These are phyloP conservation scores for Hibiscus syriacus DNA, from an alignment of 345 rosid species.

Conservation along the genomic window DNA sequence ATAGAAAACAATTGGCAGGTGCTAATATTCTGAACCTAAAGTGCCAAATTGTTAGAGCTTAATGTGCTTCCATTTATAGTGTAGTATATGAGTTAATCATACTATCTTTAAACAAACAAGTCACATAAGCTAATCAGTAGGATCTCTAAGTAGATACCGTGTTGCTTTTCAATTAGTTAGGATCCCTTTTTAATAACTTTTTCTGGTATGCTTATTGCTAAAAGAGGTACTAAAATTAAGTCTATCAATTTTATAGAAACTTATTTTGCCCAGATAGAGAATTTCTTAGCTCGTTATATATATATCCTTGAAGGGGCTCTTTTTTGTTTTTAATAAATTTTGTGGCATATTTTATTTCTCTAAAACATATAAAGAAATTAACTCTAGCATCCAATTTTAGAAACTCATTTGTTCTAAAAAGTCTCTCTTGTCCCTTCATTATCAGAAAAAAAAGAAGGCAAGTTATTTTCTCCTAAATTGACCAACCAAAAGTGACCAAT, in stretches of 20 bases:
- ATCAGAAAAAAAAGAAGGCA: background rate
- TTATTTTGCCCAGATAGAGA: background rate
- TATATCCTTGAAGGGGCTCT: background rate
- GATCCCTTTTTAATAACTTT: background rate
- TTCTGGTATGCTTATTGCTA: background rate
- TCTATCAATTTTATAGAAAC: background rate
- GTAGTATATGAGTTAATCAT: background rate
- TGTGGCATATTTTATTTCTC: background rate
- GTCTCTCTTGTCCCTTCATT: background rate
- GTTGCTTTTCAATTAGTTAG: background rate
- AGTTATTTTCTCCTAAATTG: background rate
- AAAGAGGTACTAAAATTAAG: background rate
- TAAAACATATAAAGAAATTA: background rate
- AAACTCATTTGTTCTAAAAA: background rate
- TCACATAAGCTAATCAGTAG: background rate
- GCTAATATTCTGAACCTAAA: background rate
- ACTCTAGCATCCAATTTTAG: background rate
- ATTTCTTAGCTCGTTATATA: background rate
- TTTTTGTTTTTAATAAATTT: background rate
- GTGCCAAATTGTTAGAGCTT: background rate
- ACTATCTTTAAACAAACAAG: background rate
- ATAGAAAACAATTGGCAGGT: background rate
- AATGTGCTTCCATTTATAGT: background rate
- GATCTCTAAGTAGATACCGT: background rate
- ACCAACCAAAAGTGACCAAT: constrained; percentile 11